These are phyloP conservation scores for Capillidium rhysosporum DNA, from an alignment of 371 early-diverging fungal species.

Conservation along the genomic window DNA sequence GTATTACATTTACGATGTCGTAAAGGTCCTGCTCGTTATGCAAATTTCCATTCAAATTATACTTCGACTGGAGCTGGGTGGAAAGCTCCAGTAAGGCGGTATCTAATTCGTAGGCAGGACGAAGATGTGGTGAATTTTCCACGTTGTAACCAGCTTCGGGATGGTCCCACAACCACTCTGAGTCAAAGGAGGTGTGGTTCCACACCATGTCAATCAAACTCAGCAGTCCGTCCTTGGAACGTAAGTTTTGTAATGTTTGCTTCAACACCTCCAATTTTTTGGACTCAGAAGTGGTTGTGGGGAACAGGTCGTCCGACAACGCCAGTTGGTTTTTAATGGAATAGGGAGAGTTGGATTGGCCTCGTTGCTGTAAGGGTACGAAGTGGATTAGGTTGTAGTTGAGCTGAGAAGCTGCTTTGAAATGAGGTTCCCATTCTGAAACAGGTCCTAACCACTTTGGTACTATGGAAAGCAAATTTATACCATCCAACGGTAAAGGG, in stretches of 20 bases:
- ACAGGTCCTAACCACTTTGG: constrained; percentile 91
- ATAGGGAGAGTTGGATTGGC: constrained; percentile 85
- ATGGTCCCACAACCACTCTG: constrained; percentile 72
- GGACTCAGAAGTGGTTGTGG: constrained; percentile 21
- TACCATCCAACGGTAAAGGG: constrained; percentile 50
- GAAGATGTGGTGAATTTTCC: constrained; percentile 80
- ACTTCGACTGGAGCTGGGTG: constrained; percentile 19
- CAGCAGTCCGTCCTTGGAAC: constrained; percentile 42
- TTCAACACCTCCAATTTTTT: constrained; percentile 32
- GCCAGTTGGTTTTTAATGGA: constrained; percentile 80
- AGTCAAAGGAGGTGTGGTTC: constrained; percentile 91
- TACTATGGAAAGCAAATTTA: constrained; percentile 67
- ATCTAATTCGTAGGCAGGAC: constrained; percentile 83
- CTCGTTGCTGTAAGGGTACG: constrained; percentile 79
- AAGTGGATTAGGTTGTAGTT: constrained; percentile 96
- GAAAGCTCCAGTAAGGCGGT: constrained; percentile 27
- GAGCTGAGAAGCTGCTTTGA: constrained; percentile 36
- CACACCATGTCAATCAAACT: constrained; percentile 87
- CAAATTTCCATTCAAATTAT: constrained; percentile 12
- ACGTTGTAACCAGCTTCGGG: constrained; percentile 95
- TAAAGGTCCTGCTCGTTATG: constrained; percentile 41
- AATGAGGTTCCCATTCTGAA: constrained; percentile 47
- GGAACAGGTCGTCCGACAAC: constrained; percentile 66
- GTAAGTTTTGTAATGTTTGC: constrained; percentile 25
- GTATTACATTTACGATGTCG: constrained; percentile 33